Evolutionary conservation across 2,329 filamentous ascomycete genomes (phyloP), one percentile per base, ranked within the genome.

Genomic region (Curvularia eragrostidis): DNA sequence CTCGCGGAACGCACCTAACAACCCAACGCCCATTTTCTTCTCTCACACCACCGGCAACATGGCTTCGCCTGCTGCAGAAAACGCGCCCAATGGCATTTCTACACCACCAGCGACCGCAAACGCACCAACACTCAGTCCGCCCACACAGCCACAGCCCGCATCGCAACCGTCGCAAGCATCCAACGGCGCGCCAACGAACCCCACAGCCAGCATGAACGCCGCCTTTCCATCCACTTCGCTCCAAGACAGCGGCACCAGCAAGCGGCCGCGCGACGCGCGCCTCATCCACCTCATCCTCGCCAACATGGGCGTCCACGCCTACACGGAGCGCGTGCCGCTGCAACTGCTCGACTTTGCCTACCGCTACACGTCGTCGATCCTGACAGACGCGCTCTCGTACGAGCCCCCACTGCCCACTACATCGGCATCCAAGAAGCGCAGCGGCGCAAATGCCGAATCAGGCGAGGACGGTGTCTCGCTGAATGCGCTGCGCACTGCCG

Each of bases 341-440:
- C 87, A 93, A 57, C 87, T 95, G 48, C 87, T 95, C 74, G 91
- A 95, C 65, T 94, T 94, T 73, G 90, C 91, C 48, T 95, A 95
- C 83, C 87, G 91, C 36, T 91, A 93, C 82, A 91, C 89, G 9
- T 87, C 87, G 1, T 84, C 85, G 56, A 83, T 93, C 34, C 85
- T 93, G 19, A 86, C 81, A 64, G 90, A 93, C 78, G 88, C 75
- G 5, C 60, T 76, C 1, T 62, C 64, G 3, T 75, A 77, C 68
- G 72, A 75, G 47, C 72, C 71, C 0, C 71, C 72, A 0, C 18
- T 64, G 0, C 66, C 64, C 0, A 54, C 59, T 0, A 34, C 60
- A 3, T 54, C 52, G 1, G n/a, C 18, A 0, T 55, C 55, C 21
- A 72, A 74, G 51, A 70, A 71, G n/a, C 64, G 65, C 43, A 60